These are phyloP conservation scores for Colletotrichum sp. DNA, from an alignment of 2,329 filamentous ascomycete species.

Conservation along the genomic window DNA sequence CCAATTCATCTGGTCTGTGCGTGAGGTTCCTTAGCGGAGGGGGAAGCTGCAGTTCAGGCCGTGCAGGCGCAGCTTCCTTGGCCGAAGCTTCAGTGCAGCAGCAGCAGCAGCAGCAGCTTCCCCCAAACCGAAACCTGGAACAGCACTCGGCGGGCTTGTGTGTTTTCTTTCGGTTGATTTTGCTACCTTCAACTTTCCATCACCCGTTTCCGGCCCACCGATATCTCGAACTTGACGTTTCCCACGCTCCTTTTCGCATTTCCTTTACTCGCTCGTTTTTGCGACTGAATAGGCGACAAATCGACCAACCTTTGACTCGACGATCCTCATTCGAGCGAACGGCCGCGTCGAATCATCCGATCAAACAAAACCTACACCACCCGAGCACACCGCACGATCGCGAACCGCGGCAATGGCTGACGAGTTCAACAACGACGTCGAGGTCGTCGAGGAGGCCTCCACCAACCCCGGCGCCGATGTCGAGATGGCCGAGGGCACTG, in stretches of 20 bases:
- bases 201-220: not conserved
- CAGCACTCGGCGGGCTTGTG: not conserved
- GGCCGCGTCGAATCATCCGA: not conserved
- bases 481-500: conserved; percentile 41
- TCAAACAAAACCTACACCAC: not conserved
- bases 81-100: not conserved
- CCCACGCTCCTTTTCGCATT: not conserved
- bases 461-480: conserved; percentile 37
- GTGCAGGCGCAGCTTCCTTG: not conserved
- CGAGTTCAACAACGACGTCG: conserved; percentile 24
- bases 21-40: not conserved
- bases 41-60: not conserved
- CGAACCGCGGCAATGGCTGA: conserved; percentile 19
- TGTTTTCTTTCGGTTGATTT: not conserved
- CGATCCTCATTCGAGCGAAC: not conserved
- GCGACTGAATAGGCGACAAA: not conserved
- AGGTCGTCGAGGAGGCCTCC: conserved; percentile 29
- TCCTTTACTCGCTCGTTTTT: not conserved
- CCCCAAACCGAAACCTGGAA: not conserved
- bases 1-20: not conserved
- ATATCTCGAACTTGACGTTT: not conserved
- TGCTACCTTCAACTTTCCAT: not conserved
- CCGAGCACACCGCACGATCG: not conserved
- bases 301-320: not conserved
- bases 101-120: not conserved